Conservation (phyloP, 1,284 basidiomycete species). For the Trametes sp. region DNA sequence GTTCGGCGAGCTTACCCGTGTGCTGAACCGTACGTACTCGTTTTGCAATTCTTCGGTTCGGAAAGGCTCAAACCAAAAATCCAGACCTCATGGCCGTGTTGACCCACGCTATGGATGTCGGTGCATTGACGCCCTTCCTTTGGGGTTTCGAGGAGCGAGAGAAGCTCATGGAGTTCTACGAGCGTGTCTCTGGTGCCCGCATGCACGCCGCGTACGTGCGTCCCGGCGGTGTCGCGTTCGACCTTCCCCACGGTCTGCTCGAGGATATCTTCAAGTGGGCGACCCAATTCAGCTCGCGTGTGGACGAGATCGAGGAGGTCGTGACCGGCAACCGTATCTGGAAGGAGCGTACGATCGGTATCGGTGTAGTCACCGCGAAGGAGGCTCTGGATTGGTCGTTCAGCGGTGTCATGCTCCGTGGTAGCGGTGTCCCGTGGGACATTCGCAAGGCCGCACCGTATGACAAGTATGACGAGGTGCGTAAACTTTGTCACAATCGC, state of each 20-base stretch:
- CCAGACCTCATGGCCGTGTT: conserved; percentile 96
- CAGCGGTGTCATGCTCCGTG: conserved; percentile 96
- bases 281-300: conserved; percentile 89
- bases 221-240: conserved; percentile 98
- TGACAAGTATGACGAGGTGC: conserved; percentile 95
- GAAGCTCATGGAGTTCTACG: conserved; percentile 99
- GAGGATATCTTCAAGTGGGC: conserved; percentile 99
- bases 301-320: conserved; percentile 99
- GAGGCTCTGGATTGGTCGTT: conserved; percentile 95
- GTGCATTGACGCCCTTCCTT: conserved; percentile 97
- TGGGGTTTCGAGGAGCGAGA: conserved; percentile 99
- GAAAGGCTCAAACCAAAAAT: background rate
- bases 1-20: conserved; percentile 96
- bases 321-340: conserved; percentile 98
- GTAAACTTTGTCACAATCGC: conserved; percentile 25
- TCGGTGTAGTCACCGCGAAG: conserved; percentile 92
- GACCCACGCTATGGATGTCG: conserved; percentile 96
- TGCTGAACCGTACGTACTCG: conserved; percentile 83
- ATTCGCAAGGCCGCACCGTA: conserved; percentile 93
- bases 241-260: conserved; percentile 94
- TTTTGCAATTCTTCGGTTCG: conserved; percentile 1
- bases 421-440: conserved; percentile 96
- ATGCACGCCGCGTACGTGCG: conserved; percentile 98
- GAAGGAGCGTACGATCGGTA: conserved; percentile 93
- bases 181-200: conserved; percentile 97